Base-by-base conservation (phyloP, 331 rosid species). In the Erythrophleum ivorense region DNA sequence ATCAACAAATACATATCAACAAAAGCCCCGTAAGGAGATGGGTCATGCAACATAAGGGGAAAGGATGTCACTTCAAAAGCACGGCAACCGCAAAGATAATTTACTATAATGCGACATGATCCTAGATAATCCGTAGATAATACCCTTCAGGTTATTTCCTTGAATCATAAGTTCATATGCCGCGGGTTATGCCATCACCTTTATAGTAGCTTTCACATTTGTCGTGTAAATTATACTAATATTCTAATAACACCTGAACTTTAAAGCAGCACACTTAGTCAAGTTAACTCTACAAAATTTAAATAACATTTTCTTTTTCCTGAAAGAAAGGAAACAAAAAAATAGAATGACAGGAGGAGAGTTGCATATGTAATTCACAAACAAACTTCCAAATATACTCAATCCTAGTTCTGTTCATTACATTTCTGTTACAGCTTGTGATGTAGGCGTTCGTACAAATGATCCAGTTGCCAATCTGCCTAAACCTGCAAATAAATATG, bases 31-130 rank as follows among this genome's bases (percentile, higher is more conserved):
- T 3, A 52, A 7, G 53, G 18, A 62, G 4, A 69, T n/a, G 34
- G 58, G 38, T 59, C 63, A 57, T 29, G 72, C 18, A 68, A 62
- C 57, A 52, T 3, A 34, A 9, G 8, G 63, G 36, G 60, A 53
- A 76, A 40, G 83, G 63, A 40, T 59, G 49, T 49, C 9, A n/a
- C n/a, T 45, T 49, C 34, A 18, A 70, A 70, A 75, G 19, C 71
- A 31, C 1, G 0, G 38, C 9, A 78, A 33, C 46, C 3, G 8
- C 49, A 68, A 66, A 50, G 29, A 72, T 77, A 55, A 54, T 67
- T 65, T 73, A 73, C 6, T 55, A 69, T 18, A 29, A 52, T 14
- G 58, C 50, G 33, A 48, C 15, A 65, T 49, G 43, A 84, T 71
- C 50, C 53, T 58, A 41, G n/a, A 50, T 60, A 60, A 50, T 63